Percentiles rank a stretch among this genome's conserved stretches.
phyloP scores from a whole-genome alignment of 805 yeast species.

The Zygosaccharomyces rouxii region DNA sequence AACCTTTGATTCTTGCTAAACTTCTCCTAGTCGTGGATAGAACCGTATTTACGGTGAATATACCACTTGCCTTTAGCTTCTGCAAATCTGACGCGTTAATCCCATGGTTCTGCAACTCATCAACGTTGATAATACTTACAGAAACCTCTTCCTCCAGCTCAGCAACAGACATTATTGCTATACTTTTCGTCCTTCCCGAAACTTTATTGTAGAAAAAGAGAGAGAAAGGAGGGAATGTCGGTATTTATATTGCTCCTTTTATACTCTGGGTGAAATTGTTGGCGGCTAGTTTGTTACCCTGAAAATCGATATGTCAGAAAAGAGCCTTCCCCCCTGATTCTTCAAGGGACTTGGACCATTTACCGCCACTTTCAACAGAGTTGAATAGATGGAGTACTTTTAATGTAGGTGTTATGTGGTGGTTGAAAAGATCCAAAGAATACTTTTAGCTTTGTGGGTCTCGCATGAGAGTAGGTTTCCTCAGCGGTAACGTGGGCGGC shows the following conservation, averaged over 20 bases:
- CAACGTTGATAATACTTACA: slow-evolving; percentile 37
- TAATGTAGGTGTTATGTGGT: too few species aligned
- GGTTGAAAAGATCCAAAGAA: too few species aligned
- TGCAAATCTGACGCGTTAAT: slow-evolving; percentile 68
- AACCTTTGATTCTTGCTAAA: slow-evolving; percentile 60
- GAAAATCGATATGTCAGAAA: not conserved
- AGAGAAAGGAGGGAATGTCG: not conserved
- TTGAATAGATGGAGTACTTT: not conserved
- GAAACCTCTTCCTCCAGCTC: slow-evolving; percentile 18
- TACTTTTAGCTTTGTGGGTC: too few species aligned
- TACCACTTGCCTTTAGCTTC: slow-evolving; percentile 62
- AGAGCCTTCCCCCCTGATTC: not conserved
- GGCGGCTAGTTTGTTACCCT: slow-evolving; percentile 17
- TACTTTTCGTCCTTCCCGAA: not conserved
- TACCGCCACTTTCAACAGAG: not conserved
- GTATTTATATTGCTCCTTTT: not conserved
- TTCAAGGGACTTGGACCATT: not conserved
- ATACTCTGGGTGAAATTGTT: not conserved
- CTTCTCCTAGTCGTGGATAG: slow-evolving; percentile 61
- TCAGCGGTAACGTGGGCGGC: not conserved
- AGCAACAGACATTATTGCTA: slow-evolving; percentile 14
- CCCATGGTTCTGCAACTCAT: slow-evolving; percentile 59
- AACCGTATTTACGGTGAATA: slow-evolving; percentile 57
- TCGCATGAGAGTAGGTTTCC: too few species aligned
- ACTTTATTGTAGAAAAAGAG: not conserved